phyloP scores from a whole-genome alignment of 768 basidiomycete species.

The Boletus barrowsii region DNA sequence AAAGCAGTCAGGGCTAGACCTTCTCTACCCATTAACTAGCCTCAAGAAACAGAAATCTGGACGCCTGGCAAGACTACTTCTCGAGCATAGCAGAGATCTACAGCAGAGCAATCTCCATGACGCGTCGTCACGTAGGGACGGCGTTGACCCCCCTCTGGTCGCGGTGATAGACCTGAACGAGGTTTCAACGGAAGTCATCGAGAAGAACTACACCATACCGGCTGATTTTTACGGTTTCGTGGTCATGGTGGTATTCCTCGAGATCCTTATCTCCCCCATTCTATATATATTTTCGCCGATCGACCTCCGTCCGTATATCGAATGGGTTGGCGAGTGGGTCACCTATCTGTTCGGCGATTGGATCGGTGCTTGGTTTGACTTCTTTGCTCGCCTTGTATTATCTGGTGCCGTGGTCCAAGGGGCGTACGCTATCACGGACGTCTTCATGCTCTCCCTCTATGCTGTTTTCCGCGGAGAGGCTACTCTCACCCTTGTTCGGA shows the following conservation, averaged over 20 bases:
- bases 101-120: neutral
- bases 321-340: neutral
- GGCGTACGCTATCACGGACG: neutral
- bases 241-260: neutral
- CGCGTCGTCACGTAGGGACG: neutral
- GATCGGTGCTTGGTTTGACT: neutral
- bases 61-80: constrained; percentile 3
- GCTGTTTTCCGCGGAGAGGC: neutral
- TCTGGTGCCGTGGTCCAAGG: neutral
- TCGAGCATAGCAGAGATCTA: neutral
- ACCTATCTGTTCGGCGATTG: neutral
- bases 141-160: neutral
- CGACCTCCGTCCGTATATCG: neutral
- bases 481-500: constrained; percentile 1
- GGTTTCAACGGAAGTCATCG: neutral
- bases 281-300: neutral
- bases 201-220: neutral
- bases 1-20: neutral
- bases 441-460: neutral
- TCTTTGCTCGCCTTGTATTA: neutral
- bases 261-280: neutral
- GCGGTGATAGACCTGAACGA: constrained; percentile 3
- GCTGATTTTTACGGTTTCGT: neutral
- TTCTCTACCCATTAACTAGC: constrained; percentile 6
- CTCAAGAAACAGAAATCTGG: constrained; percentile 7